Base-by-base conservation (phyloP, 495 filamentous ascomycete genomes). In the Tetracladium marchalianum region DNA sequence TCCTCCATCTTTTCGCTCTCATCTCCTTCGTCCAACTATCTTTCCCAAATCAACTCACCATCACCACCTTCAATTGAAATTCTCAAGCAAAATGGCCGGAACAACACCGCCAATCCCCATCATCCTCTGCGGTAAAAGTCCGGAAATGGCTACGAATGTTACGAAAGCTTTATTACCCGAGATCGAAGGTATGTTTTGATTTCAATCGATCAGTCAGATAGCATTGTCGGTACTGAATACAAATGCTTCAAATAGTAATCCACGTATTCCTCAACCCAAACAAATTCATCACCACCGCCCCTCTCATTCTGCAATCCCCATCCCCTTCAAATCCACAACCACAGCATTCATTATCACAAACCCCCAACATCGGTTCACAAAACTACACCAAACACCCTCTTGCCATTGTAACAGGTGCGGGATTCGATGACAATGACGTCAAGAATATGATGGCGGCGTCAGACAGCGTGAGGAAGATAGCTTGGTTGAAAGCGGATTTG, bases 401-500 rank as follows among this genome's bases (percentile, higher is more conserved):
- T 19, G 62, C 62, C 27, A 39, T 66, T 5, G 50, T 63, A 44
- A 39, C 52, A 13, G 65, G 65, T 10, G 62, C 53, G 11, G 56
- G 51, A 1, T 66, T 56, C 46, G 46, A 61, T 11, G 65, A 64
- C 46, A 49, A 15, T 9, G 54, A 31, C 9, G 33, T 62, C 38
- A 39, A 50, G 24, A 31, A 47, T 9, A 63, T 66, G 54, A 49
- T 42, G 31, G 43, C 58, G 24, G 55, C 54, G 9, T 51, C 45
- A 22, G 18, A 46, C n/a, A 36, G 44, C 15, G 57, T 46, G 18
- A 46, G 54, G 9, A 58, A 46, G 35, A 43, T 66, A 12, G 58
- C 57, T 7, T 67, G 65, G 65, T 44, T 67, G 43, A 59, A 53
- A 43, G 51, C 55, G 15, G 62, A 65, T 54, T 39, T 54, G 32